phyloP scores from a whole-genome alignment of 169 alveolate species.

The Plasmodium chabaudi region DNA sequence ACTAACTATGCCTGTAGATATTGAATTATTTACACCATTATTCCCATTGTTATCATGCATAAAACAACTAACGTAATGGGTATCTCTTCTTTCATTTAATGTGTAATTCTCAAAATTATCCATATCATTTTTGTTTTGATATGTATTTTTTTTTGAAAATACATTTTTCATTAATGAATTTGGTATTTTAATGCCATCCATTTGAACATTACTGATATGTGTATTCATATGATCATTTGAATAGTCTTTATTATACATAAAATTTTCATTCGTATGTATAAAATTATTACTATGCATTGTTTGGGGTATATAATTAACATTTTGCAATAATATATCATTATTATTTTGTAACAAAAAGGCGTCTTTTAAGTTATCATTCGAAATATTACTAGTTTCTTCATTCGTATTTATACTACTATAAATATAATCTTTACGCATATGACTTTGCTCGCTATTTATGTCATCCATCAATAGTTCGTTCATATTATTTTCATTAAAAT shows the following conservation, averaged over 20 bases:
- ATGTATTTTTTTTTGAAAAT: constrained; percentile 4
- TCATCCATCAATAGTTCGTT: constrained; percentile 15
- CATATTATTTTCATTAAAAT: constrained; percentile 16
- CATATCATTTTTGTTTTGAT: constrained; percentile 19
- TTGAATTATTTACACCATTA: background rate
- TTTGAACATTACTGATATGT: background rate
- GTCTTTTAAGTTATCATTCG: constrained; percentile 15
- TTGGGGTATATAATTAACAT: too few relatives aligned
- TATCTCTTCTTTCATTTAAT: constrained; percentile 3
- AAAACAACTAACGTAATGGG: background rate
- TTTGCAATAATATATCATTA: too few relatives aligned
- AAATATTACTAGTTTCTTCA: background rate
- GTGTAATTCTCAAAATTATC: constrained; percentile 3
- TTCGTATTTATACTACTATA: constrained; percentile 2
- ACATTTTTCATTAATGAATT: background rate
- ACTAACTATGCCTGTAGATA: too few relatives aligned
- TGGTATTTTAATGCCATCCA: background rate
- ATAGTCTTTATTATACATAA: background rate
- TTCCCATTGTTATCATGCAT: constrained; percentile 6
- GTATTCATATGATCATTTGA: background rate
- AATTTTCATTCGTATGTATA: background rate
- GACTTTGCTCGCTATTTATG: background rate
- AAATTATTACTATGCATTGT: too few relatives aligned
- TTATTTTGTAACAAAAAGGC: background rate
- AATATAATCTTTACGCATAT: constrained; percentile 14